A percentile compares a stretch with the other conserved stretches of the same genome.
phyloP scores from a whole-genome alignment of 2,329 filamentous ascomycete species.

The Tolypocladium ovalisporum region DNA sequence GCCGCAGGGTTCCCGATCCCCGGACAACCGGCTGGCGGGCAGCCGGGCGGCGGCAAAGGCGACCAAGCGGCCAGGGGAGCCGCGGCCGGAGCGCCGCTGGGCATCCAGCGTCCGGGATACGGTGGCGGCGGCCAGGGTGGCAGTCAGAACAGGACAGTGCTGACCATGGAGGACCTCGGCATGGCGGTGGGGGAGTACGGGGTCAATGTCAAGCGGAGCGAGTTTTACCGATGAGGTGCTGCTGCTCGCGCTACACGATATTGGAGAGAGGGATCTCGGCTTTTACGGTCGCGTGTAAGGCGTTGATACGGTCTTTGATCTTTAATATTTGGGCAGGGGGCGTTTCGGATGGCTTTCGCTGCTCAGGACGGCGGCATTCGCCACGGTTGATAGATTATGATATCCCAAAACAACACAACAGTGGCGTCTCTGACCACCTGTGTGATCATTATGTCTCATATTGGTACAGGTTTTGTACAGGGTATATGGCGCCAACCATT shows the following conservation, averaged over 20 bases:
- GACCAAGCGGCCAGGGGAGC: constrained; percentile 33
- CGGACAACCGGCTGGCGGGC: constrained; percentile 48
- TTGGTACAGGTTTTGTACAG: constrained; percentile 21
- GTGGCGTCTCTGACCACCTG: neutral
- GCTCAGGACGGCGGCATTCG: neutral
- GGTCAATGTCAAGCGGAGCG: constrained; percentile 91
- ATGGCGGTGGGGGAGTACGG: constrained; percentile 98
- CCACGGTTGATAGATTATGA: neutral
- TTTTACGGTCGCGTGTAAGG: constrained; percentile 1
- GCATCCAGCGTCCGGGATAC: constrained; percentile 67
- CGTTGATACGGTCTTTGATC: constrained; percentile 1
- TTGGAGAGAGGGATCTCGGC: neutral
- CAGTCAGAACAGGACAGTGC: constrained; percentile 79
- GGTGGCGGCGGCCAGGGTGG: constrained; percentile 84
- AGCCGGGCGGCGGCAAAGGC: constrained; percentile 28
- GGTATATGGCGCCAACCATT: neutral
- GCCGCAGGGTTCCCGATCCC: constrained; percentile 58
- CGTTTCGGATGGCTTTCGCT: neutral
- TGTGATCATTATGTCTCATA: constrained; percentile 3
- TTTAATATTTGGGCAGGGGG: neutral
- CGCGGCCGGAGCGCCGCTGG: constrained; percentile 40
- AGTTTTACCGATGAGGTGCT: constrained; percentile 71
- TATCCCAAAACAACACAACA: neutral
- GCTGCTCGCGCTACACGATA: neutral
- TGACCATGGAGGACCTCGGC: constrained; percentile 97